Evolutionary conservation across 805 yeast species (phyloP), one percentile per base, ranked within the genome.

Genomic region (Kazachstania viticola): DNA sequence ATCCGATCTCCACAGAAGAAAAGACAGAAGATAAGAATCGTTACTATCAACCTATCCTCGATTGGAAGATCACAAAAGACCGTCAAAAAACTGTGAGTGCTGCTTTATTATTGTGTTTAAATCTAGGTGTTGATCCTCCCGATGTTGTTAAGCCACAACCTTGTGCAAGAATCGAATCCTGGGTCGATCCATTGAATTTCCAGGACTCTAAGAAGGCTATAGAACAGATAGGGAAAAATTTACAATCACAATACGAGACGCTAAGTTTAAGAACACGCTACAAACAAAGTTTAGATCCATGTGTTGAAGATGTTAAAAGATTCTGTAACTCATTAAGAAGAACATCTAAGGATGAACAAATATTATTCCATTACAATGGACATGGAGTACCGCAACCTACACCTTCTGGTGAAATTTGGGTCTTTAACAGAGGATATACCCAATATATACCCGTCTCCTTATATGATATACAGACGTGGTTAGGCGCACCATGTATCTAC

Each of bases 331-430:
- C 93, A 0, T 61, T 91, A 37, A 65, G 98, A 43, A 67, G 96
- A 34, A 79, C 80, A 36, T 94, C 96, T 2, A 83, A 87, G 49
- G 96, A 88, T 39, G 97, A 88, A 52, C 67, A 98, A 37, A 80
- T 88, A 8, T 55, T 91, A 33, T 88, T 91, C 54, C 97, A 91
- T 54, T 91, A 91, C 54, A 91, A 91, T 46, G 98, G 98, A 5
- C 98, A 91, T 51, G 98, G 98, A 16, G 98, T 91, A 2, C 98
- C 98, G 0, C 84, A 84, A 46, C 97, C 98, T 0, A 91, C 98
- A 0, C 75, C 84, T 22, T 74, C 87, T 28, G 98, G 98, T 16
- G 98, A 91, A 51, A 83, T 91, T 17, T 91, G 98, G 98, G 97
- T 91, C 9, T 91, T 91, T 62, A 91, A 91, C 56, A 65, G 96